Evolutionary conservation across 257 asterid genomes (phyloP).

Genomic region (Gentiana macrophylla): DNA sequence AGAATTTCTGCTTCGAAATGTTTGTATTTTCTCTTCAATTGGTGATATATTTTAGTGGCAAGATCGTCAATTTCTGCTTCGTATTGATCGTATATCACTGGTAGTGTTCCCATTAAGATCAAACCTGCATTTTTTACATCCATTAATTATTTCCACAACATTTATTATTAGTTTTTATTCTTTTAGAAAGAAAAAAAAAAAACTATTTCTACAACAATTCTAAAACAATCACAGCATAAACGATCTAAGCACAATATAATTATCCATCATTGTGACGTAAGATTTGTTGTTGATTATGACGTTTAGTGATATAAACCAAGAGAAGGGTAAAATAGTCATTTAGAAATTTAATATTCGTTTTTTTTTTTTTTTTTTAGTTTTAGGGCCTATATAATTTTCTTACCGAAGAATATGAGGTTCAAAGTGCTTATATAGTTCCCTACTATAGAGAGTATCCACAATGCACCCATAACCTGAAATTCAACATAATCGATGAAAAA

Average conservation of each 20-base stretch:
- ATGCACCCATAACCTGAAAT: constrained; percentile 31
- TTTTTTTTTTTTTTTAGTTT: no score
- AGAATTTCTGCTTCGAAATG: constrained; percentile 29
- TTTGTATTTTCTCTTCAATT: constrained; percentile 18
- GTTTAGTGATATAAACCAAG: no score
- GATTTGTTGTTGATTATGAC: no score
- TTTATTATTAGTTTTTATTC: no score
- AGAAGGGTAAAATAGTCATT: no score
- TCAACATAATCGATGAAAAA: neutral
- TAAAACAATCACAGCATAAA: no score
- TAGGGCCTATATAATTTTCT: constrained; percentile 1
- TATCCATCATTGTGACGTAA: no score
- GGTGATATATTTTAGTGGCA: constrained; percentile 18
- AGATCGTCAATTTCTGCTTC: constrained; percentile 44
- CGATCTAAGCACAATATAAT: no score
- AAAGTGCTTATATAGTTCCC: constrained; percentile 42
- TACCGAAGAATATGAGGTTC: constrained; percentile 55
- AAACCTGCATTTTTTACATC: constrained; percentile 22
- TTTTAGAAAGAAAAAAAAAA: no score
- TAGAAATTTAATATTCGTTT: no score
- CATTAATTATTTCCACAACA: neutral
- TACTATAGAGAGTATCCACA: constrained; percentile 33
- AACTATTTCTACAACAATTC: no score
- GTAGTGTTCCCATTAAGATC: constrained; percentile 41
- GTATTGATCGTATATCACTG: constrained; percentile 35